These are phyloP conservation scores for Fusarium globosum DNA, from an alignment of 2,329 filamentous ascomycete species.

Conservation along the genomic window DNA sequence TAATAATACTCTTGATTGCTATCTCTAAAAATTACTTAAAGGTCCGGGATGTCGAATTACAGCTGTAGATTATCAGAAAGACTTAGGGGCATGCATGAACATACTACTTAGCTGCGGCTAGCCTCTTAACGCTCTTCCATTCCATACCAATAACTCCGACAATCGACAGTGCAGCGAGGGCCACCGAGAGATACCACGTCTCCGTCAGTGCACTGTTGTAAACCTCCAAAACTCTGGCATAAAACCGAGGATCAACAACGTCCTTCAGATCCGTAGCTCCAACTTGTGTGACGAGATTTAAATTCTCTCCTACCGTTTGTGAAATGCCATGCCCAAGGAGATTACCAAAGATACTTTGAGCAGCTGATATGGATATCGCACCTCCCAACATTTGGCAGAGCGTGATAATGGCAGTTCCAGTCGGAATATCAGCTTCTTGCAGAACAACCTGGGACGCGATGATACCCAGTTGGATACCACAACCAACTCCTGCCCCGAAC, in stretches of 20 bases:
- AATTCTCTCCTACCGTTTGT: background rate
- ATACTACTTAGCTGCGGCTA: background rate
- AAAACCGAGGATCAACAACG: background rate
- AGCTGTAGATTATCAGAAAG: background rate
- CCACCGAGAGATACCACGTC: background rate
- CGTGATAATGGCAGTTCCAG: background rate
- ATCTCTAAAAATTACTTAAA: background rate
- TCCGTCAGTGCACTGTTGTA: background rate
- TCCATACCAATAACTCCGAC: background rate
- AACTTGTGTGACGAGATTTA: background rate
- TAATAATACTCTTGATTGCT: background rate
- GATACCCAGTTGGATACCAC: constrained; percentile 58
- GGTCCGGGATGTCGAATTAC: background rate
- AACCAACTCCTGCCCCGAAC: constrained; percentile 56
- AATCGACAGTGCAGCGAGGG: background rate
- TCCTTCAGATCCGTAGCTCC: background rate
- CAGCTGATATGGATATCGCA: background rate
- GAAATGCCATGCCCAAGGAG: background rate
- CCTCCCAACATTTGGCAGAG: background rate
- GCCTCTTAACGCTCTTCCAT: background rate
- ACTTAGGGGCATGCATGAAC: background rate
- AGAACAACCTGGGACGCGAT: constrained; percentile 53
- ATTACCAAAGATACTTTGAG: background rate
- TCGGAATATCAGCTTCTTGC: background rate
- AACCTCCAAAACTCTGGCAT: background rate